These are phyloP conservation scores for Aspergillus alliaceus DNA, from an alignment of 2,329 filamentous ascomycete species.

Conservation along the genomic window DNA sequence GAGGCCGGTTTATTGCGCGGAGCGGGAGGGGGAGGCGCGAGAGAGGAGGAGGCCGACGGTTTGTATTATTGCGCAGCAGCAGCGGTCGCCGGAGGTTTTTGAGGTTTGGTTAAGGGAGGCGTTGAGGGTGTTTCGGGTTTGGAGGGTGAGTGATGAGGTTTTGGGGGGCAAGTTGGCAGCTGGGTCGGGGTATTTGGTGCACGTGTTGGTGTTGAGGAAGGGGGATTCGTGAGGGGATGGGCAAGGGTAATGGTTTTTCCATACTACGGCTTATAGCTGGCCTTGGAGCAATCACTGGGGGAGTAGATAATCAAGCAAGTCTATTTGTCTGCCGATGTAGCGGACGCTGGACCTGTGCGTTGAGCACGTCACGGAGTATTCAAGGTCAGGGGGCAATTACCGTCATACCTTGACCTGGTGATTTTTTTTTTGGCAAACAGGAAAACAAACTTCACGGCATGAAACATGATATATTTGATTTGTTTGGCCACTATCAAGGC, in stretches of 20 bases:
- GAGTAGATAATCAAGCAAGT: too few relatives aligned
- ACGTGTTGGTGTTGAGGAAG: conserved; percentile 66
- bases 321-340: too few relatives aligned
- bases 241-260: too few relatives aligned
- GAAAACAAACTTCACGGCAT: background rate
- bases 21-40: background rate
- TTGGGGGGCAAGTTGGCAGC: conserved; percentile 61
- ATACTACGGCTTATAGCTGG: too few relatives aligned
- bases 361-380: background rate
- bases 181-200: conserved; percentile 76
- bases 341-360: too few relatives aligned
- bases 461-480: background rate
- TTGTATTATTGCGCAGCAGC: conserved; percentile 84
- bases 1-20: conserved; percentile 34
- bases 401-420: too few relatives aligned
- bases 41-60: conserved; percentile 53
- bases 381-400: background rate
- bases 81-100: conserved; percentile 82
- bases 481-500: background rate
- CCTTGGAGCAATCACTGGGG: too few relatives aligned
- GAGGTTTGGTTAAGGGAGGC: conserved; percentile 76
- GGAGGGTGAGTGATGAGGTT: conserved; percentile 68
- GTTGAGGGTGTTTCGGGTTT: conserved; percentile 65
- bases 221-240: background rate
- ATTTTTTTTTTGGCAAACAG: too few relatives aligned